Evolutionary conservation across 176 grass and related monocot species (phyloP), one percentile per base, ranked within the genome.

Genomic region (Hsuehochloa calcarea): DNA sequence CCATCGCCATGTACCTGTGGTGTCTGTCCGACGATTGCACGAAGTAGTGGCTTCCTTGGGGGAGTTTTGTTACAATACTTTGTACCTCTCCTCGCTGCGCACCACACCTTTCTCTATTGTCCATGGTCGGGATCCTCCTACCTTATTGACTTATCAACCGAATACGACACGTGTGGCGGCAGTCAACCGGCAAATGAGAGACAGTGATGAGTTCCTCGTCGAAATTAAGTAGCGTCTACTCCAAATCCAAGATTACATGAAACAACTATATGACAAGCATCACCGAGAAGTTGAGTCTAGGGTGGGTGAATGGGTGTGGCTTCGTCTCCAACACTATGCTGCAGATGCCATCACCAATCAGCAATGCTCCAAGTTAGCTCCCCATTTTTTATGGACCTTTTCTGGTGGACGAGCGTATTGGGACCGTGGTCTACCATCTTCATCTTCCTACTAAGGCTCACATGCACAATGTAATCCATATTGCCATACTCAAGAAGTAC

Each of bases 111-210:
- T 34, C 31, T 2, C 2, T 34, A 3, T 9, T 8, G 31, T 34
- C 31, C 3, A 34, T 34, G 2, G 31, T 34, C 31, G 31, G 31
- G 31, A 34, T 34, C 31, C 39, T 41, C 39, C 39, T 41, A 41
- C 39, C 6, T 41, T 41, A 8, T 41, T 41, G 6, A 41, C 39
- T 41, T 41, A 41, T 8, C 39, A 41, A 1, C 39, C 6, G 8
- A 8, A 8, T 41, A 22, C 35, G 35, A 1, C 65, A 5, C 5
- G 2, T 1, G 35, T 68, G 1, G 5, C 1, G 1, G 35, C 6
- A 3, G 1, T 68, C 1, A 16, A 68, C 14, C 5, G 8, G 0
- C 15, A 15, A 2, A 1, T 68, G 16, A 0, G 2, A 0, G 16
- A 68, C 1, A 1, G 6, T 3, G 65, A 70, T 5, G 8, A 7